These are phyloP conservation scores for Thalassiosira ordinaria DNA, from an alignment of 352 stramenopile species.

Conservation along the genomic window DNA sequence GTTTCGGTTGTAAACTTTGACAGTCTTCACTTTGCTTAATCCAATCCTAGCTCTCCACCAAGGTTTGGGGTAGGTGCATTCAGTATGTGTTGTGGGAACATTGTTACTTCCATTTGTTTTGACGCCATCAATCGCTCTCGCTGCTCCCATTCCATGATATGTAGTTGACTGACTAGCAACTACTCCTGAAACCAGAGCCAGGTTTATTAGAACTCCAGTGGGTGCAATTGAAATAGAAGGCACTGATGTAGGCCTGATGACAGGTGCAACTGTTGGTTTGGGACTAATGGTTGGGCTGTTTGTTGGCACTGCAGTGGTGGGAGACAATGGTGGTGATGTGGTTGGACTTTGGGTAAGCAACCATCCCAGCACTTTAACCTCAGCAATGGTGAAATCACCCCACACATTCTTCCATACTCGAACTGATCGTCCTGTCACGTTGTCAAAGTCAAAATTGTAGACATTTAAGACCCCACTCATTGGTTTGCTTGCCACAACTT, in stretches of 20 bases:
- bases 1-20: constrained; percentile 1
- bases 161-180: constrained; percentile 10
- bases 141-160: constrained; percentile 19
- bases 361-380: constrained; percentile 29
- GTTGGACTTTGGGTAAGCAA: no score
- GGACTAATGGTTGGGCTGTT: no score
- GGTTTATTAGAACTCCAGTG: no score
- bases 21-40: not conserved
- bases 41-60: not conserved
- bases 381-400: constrained; percentile 18
- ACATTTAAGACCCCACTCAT: not conserved
- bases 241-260: no score
- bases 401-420: not conserved
- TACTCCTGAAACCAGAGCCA: no score
- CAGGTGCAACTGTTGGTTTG: no score
- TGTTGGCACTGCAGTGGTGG: no score
- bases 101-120: not conserved
- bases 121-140: constrained; percentile 29
- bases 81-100: constrained; percentile 17
- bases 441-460: not conserved
- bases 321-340: no score
- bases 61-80: not conserved
- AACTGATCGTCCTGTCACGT: constrained; percentile 6
- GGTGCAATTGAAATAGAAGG: no score
- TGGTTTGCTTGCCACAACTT: not conserved